Evolutionary conservation across 2,329 filamentous ascomycete genomes (phyloP).

Genomic region (Hypoxylon sp.): DNA sequence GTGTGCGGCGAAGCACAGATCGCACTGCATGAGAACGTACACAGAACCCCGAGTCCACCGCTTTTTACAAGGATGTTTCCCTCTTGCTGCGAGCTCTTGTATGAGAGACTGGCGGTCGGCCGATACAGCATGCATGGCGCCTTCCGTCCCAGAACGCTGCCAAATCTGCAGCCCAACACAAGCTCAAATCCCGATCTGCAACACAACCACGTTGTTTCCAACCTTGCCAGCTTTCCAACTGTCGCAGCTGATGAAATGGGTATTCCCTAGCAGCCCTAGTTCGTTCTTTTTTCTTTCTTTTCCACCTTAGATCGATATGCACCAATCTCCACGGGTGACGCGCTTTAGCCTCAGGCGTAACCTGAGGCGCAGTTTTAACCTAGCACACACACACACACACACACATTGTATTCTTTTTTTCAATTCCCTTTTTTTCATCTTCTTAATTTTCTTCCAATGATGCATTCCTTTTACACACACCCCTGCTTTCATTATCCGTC

Average conservation of each 20-base stretch:
- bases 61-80: constrained; percentile 46
- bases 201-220: constrained; percentile 36
- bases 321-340: constrained; percentile 17
- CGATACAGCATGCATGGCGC: constrained; percentile 34
- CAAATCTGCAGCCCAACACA: constrained; percentile 38
- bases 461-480: constrained; percentile 8
- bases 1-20: constrained; percentile 35
- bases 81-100: constrained; percentile 40
- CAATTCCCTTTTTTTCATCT: constrained; percentile 16
- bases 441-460: constrained; percentile 6
- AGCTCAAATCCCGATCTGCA: constrained; percentile 39
- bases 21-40: constrained; percentile 36
- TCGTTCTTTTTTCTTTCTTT: too few relatives aligned
- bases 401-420: too few relatives aligned
- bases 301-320: not conserved
- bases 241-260: too few relatives aligned
- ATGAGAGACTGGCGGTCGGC: constrained; percentile 46
- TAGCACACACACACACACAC: too few relatives aligned
- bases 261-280: too few relatives aligned
- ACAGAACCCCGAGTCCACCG: constrained; percentile 46
- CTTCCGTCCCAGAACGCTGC: constrained; percentile 21
- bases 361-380: constrained; percentile 36
- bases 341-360: constrained; percentile 38
- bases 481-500: constrained; percentile 1
- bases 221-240: too few relatives aligned